phyloP scores from a whole-genome alignment of 768 basidiomycete species.

The Suillus clintonianus region DNA sequence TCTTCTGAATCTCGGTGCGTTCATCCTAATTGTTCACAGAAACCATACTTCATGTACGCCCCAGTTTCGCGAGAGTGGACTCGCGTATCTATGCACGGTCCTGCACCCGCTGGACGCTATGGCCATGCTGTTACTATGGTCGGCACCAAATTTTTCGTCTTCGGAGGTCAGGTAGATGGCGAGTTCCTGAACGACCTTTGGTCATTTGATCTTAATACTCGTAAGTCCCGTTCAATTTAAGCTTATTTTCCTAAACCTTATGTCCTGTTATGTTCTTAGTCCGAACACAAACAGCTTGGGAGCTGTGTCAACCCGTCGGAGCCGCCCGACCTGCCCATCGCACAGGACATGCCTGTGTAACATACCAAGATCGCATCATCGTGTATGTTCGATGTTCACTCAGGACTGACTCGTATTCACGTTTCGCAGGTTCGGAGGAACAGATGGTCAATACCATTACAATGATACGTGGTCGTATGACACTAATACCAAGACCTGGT shows the following conservation, averaged over 20 bases:
- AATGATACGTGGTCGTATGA: constrained; percentile 99
- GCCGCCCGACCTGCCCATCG: constrained; percentile 73
- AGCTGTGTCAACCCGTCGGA: constrained; percentile 64
- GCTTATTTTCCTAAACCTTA: constrained; percentile 2
- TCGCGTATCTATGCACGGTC: constrained; percentile 72
- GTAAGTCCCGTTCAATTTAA: constrained; percentile 48
- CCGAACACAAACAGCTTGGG: constrained; percentile 84
- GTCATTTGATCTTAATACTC: constrained; percentile 92
- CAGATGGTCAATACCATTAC: constrained; percentile 98
- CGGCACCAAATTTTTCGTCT: constrained; percentile 89
- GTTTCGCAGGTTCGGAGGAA: constrained; percentile 88
- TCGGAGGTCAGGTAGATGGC: constrained; percentile 95
- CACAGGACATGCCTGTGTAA: constrained; percentile 90
- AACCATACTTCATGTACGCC: constrained; percentile 1
- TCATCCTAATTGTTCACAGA: not conserved
- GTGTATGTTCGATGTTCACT: constrained; percentile 54
- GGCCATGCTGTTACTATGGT: constrained; percentile 95
- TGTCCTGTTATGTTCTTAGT: constrained; percentile 47
- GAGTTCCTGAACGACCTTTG: constrained; percentile 94
- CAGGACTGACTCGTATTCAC: constrained; percentile 16
- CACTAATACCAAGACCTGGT: constrained; percentile 77
- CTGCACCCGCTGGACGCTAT: constrained; percentile 85
- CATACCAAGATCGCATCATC: constrained; percentile 80
- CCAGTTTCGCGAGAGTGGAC: constrained; percentile 96
- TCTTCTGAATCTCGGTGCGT: constrained; percentile 89